phyloP scores from a whole-genome alignment of 2,329 filamentous ascomycete species.

The Orbilia blumenaviensis region DNA sequence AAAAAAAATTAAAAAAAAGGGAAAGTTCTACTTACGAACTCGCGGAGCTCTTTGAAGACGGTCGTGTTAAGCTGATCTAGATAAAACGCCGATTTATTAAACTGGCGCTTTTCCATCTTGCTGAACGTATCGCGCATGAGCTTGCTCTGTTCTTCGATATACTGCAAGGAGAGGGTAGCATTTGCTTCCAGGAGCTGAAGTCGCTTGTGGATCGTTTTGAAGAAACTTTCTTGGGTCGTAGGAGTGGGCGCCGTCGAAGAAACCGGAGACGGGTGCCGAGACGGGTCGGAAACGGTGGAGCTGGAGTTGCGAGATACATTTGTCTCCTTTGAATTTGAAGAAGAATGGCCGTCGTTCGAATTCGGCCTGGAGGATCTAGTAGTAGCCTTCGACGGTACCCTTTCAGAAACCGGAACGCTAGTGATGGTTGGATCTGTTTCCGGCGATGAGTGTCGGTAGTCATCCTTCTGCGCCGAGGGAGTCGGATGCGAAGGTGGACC shows the following conservation, averaged over 20 bases:
- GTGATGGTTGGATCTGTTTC: conserved; percentile 36
- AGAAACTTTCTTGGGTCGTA: conserved; percentile 95
- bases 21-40: conserved; percentile 63
- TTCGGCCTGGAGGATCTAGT: conserved; percentile 7
- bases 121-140: conserved; percentile 87
- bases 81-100: conserved; percentile 82
- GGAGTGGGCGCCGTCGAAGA: conserved; percentile 69
- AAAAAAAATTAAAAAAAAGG: not conserved
- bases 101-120: conserved; percentile 85
- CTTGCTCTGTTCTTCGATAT: conserved; percentile 94
- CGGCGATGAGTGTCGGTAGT: not conserved
- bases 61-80: conserved; percentile 86
- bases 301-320: conserved; percentile 54
- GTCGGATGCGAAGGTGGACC: conserved; percentile 3
- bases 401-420: conserved; percentile 21
- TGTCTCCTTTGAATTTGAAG: conserved; percentile 50
- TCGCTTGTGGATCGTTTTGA: conserved; percentile 94
- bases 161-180: conserved; percentile 88
- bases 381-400: not conserved
- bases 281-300: conserved; percentile 56
- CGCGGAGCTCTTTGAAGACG: conserved; percentile 80
- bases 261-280: conserved; percentile 61
- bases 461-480: conserved; percentile 7
- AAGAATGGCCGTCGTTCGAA: conserved; percentile 57
- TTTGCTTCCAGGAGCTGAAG: conserved; percentile 91